These are phyloP conservation scores for Simplicillium aogashimaense DNA, from an alignment of 2,329 filamentous ascomycete species.

Conservation along the genomic window DNA sequence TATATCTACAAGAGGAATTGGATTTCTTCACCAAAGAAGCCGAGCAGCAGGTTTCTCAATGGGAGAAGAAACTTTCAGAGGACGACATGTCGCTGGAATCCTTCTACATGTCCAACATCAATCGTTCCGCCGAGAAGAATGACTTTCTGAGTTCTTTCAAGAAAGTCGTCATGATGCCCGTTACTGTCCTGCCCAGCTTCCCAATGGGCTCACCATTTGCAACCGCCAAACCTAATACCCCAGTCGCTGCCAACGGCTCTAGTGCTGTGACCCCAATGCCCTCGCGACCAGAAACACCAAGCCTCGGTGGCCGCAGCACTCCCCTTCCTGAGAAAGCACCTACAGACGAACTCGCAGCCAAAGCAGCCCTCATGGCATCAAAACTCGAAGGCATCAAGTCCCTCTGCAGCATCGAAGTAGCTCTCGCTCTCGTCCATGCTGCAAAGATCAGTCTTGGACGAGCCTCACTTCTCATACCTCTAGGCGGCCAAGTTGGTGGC, in stretches of 20 bases:
- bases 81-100: constrained; percentile 86
- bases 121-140: constrained; percentile 87
- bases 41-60: constrained; percentile 66
- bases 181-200: constrained; percentile 74
- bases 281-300: constrained; percentile 41
- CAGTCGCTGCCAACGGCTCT: constrained; percentile 15
- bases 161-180: constrained; percentile 98
- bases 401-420: constrained; percentile 93
- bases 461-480: constrained; percentile 68
- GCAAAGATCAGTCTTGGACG: constrained; percentile 84
- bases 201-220: constrained; percentile 49
- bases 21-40: constrained; percentile 73
- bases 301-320: constrained; percentile 24
- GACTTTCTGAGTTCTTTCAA: constrained; percentile 96
- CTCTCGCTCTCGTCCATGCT: constrained; percentile 76
- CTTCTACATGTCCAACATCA: constrained; percentile 93
- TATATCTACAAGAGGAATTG: constrained; percentile 86
- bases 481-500: constrained; percentile 71
- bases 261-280: constrained; percentile 21
- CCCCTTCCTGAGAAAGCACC: constrained; percentile 55
- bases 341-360: constrained; percentile 85
- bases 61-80: constrained; percentile 87
- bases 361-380: constrained; percentile 95
- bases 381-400: constrained; percentile 90
- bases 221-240: constrained; percentile 23